Evolutionary conservation across 495 filamentous ascomycete genomes (phyloP).

Genomic region (Cladorrhinum samala): DNA sequence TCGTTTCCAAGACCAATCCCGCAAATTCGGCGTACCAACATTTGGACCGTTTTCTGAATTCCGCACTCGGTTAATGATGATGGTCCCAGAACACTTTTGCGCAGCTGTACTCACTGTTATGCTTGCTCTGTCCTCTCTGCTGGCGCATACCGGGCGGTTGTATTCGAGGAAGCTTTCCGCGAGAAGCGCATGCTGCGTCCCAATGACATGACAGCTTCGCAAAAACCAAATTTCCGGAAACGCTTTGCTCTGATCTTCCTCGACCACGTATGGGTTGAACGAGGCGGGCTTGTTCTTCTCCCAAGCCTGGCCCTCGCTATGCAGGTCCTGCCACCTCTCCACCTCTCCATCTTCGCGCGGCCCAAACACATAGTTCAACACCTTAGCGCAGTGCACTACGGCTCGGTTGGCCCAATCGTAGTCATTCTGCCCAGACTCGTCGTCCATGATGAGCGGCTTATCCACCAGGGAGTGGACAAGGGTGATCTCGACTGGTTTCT

Average conservation of each 20-base stretch:
- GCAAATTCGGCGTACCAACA: constrained; percentile 41
- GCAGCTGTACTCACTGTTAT: too few relatives aligned
- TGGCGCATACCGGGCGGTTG: background rate
- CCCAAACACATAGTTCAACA: constrained; percentile 48
- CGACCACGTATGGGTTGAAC: constrained; percentile 19
- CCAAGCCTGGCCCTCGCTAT: constrained; percentile 31
- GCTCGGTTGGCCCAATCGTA: constrained; percentile 50
- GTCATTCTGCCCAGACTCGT: constrained; percentile 28
- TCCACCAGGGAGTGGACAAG: constrained; percentile 38
- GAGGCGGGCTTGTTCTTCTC: constrained; percentile 24
- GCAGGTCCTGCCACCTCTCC: constrained; percentile 30
- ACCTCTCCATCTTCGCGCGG: constrained; percentile 7
- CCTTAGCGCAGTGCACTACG: constrained; percentile 46
- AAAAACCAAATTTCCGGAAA: constrained; percentile 46
- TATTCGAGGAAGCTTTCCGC: constrained; percentile 39
- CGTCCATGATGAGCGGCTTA: constrained; percentile 28
- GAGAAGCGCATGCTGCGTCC: constrained; percentile 48
- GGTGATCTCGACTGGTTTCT: constrained; percentile 37
- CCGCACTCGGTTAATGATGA: background rate
- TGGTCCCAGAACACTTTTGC: background rate
- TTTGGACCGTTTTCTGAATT: constrained; percentile 35
- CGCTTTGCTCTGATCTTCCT: background rate
- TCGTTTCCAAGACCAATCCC: constrained; percentile 48
- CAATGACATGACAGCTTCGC: constrained; percentile 46
- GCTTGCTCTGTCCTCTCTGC: background rate